phyloP scores from a whole-genome alignment of 202 grass and related monocot species.

The Saccharum hybrid region DNA sequence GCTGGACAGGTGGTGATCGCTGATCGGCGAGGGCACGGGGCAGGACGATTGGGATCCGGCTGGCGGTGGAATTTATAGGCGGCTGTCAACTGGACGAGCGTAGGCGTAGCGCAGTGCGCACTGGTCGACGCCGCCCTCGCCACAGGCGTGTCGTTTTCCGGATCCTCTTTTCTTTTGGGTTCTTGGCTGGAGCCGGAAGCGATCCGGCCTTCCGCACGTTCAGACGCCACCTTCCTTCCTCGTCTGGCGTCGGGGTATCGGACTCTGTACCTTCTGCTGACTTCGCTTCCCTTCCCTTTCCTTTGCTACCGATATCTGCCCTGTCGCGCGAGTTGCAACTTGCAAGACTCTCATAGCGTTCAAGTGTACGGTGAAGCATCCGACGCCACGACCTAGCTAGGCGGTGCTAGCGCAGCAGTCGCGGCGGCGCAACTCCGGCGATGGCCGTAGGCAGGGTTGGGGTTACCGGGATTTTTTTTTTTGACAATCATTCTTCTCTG shows the following conservation, averaged over 20 bases:
- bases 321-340: not conserved
- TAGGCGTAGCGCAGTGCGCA: not conserved
- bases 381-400: not conserved
- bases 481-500: no score
- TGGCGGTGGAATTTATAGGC: constrained; percentile 36
- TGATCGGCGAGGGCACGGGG: not conserved
- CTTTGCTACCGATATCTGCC: not conserved
- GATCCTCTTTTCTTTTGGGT: not conserved
- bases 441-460: not conserved
- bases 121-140: constrained; percentile 19
- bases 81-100: not conserved
- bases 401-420: not conserved
- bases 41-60: not conserved
- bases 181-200: not conserved
- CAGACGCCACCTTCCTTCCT: not conserved
- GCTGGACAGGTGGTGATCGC: not conserved
- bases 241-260: not conserved
- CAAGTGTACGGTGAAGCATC: constrained; percentile 12
- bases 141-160: not conserved
- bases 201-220: not conserved
- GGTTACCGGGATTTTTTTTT: not conserved
- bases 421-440: not conserved
- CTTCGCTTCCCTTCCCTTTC: no score
- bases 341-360: not conserved
- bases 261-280: not conserved